Base-by-base conservation (phyloP, 2,329 filamentous ascomycete genomes). In the Zymoseptoria brevis region DNA sequence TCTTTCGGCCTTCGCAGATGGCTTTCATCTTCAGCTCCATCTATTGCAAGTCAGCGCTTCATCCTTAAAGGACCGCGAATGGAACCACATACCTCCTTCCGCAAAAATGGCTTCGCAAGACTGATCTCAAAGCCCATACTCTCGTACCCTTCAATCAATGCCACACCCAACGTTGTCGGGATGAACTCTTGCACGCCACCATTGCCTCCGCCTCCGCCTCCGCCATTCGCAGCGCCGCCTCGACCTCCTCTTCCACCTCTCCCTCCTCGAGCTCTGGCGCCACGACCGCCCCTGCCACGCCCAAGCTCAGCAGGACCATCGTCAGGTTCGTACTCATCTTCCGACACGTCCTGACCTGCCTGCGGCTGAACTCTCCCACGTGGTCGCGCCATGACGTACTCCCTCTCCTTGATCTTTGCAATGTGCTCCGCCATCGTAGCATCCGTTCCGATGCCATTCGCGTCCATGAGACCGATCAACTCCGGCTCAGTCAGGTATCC, bases 401-500 rank as follows among this genome's bases (percentile, higher is more conserved):
- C 82, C 60, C 94, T 81, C 60, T 92, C 85, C 74, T 97, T 91
- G 68, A 99, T 96, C 75, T 93, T 99, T 60, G 89, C 86, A 69
- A 99, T 99, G 71, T 99, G 94, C 69, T 99, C 94, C 0, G 94
- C 94, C 94, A 99, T 99, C 1, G 94, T 99, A 6, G 94, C 94
- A 76, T 99, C 94, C 8, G 94, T 99, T 11, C 94, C 94, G 64
- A 99, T 99, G 1, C 94, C 94, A 71, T 99, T 99, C 51, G 90
- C 92, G 76, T 99, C 94, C 94, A 99, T 99, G 9, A 99, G 82
- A 2, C 88, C 88, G 71, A 99, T 96, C 24, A 99, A 80, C 72
- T 99, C 94, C 0, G 94, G 92, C 72, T 99, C 94, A 0, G 94
- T 97, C 29, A 99, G 80, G 71, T 96, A 96, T 21, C 82, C 84